phyloP scores from a whole-genome alignment of 768 basidiomycete species.

The Pilatotrama ljubarskyi region DNA sequence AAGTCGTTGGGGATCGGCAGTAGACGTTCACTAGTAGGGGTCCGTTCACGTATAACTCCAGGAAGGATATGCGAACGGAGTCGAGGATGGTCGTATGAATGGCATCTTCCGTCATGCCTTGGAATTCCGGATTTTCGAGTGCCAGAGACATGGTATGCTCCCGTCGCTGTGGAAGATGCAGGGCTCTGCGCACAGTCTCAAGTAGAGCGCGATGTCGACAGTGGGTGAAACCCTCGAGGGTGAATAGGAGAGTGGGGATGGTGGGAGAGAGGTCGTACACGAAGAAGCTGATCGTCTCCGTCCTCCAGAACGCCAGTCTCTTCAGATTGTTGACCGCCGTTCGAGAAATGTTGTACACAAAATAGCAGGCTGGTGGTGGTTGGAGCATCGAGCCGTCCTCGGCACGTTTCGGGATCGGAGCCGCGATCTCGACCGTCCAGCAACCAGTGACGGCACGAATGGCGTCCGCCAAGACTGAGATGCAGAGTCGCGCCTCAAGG shows the following conservation, averaged over 20 bases:
- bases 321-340: background rate
- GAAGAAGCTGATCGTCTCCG: background rate
- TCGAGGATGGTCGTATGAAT: background rate
- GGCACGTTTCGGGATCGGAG: background rate
- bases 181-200: background rate
- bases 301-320: background rate
- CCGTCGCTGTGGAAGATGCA: background rate
- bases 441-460: background rate
- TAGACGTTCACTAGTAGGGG: background rate
- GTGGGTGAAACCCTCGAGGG: background rate
- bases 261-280: background rate
- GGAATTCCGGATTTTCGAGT: background rate
- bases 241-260: background rate
- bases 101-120: background rate
- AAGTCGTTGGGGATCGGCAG: background rate
- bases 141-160: background rate
- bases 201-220: background rate
- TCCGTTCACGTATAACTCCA: background rate
- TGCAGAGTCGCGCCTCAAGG: no score
- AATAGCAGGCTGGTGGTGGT: background rate
- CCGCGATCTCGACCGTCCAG: background rate
- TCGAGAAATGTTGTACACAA: background rate
- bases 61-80: background rate
- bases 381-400: background rate
- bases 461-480: no score